Evolutionary conservation across 192 early-diverging fungal genomes (phyloP).

Genomic region (Backusella parvicylindrica): DNA sequence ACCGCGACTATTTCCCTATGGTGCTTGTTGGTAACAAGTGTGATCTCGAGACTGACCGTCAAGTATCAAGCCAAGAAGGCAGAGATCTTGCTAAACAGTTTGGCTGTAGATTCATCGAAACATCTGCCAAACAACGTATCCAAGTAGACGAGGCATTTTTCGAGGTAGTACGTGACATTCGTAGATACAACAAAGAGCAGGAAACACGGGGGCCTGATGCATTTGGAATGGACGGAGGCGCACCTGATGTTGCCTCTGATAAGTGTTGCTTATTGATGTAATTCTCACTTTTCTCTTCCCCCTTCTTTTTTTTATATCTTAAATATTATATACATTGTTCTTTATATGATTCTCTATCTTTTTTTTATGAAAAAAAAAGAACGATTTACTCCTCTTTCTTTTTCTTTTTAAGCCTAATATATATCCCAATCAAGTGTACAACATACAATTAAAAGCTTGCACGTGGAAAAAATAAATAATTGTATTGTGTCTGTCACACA

Average conservation of each 20-base stretch:
- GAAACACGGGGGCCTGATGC: conserved; percentile 23
- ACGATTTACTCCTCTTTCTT: not conserved
- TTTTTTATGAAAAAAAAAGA: not conserved
- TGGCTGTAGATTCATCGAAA: conserved; percentile 81
- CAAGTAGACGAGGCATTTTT: conserved; percentile 94
- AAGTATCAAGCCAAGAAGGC: conserved; percentile 80
- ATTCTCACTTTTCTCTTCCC: not conserved
- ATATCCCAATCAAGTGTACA: not conserved
- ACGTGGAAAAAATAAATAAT: conserved; percentile 4
- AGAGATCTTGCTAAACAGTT: conserved; percentile 74
- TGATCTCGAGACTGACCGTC: conserved; percentile 76
- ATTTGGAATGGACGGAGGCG: conserved; percentile 27
- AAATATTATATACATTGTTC: not conserved
- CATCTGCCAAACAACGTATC: conserved; percentile 80
- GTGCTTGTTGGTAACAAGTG: conserved; percentile 93
- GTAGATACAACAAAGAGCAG: conserved; percentile 74
- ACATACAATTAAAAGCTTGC: not conserved
- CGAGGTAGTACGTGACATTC: conserved; percentile 78
- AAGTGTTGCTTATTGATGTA: conserved; percentile 32
- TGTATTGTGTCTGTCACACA: not conserved
- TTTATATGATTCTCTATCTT: not conserved
- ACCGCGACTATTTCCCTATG: conserved; percentile 83
- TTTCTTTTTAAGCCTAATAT: conserved; percentile 1
- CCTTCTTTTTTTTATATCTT: not conserved
- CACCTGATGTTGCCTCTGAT: conserved; percentile 21